Conservation (phyloP, 768 basidiomycete genomes). For the Amanita muscaria region DNA sequence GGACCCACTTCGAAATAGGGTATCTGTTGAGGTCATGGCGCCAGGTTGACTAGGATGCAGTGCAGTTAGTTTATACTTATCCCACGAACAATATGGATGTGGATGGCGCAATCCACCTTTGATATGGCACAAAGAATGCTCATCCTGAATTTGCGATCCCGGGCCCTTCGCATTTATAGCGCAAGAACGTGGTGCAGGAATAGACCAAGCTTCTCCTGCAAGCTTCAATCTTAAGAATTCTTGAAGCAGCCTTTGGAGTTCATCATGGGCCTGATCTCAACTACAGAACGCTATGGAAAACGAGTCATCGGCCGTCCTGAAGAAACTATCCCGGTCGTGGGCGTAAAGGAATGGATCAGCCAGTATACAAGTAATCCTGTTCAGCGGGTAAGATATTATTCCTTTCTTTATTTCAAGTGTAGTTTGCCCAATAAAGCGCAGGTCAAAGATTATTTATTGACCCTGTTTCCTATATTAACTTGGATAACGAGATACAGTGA, state of each 20-base stretch:
- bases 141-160: neutral
- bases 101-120: slow-evolving; percentile 20
- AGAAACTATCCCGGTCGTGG: slow-evolving; percentile 47
- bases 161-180: neutral
- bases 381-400: slow-evolving; percentile 33
- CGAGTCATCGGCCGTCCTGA: slow-evolving; percentile 54
- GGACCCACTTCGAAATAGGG: no score
- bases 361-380: slow-evolving; percentile 36
- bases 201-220: no score
- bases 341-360: slow-evolving; percentile 46
- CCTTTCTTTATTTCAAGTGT: neutral
- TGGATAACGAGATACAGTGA: slow-evolving; percentile 87
- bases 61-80: no score
- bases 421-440: slow-evolving; percentile 20
- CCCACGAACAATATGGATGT: no score
- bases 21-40: no score
- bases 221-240: no score
- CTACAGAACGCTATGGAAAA: slow-evolving; percentile 44
- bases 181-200: no score
- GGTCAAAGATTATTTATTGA: slow-evolving; percentile 54
- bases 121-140: slow-evolving; percentile 20
- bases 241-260: no score
- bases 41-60: no score
- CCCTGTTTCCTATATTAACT: slow-evolving; percentile 75
- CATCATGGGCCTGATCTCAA: slow-evolving; percentile 12